Base-by-base conservation (phyloP, 129 eudicot genomes). In the Tanacetum coccineum region DNA sequence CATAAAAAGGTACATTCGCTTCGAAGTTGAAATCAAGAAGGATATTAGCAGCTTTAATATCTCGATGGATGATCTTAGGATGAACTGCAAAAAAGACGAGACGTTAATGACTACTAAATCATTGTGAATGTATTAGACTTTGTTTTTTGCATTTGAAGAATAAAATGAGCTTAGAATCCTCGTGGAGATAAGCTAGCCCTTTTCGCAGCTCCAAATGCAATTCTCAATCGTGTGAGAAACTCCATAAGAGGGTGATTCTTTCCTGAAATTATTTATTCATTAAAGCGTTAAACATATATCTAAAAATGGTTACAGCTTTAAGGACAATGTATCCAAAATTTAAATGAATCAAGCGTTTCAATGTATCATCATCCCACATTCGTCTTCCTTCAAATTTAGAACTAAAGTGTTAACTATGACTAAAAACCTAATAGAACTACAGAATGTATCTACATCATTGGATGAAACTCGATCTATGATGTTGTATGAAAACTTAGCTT, bases 141-240 rank as follows among this genome's bases (percentile, higher is more conserved):
- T 72, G 7, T n/a, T 28, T 17, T 61, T 67, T n/a, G 15, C 0
- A 13, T 46, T 51, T 12, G 4, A 21, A 63, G 25, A 60, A 59
- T 5, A 9, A 4, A 55, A 44, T 21, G 51, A 70, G 80, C 92
- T 76, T 79, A 93, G 96, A 93, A 68, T 93, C 99, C 80, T 89
- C 96, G 9, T 89, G 96, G 46, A 93, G 77, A 82, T 88, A 93
- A 50, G 96, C 95, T 66, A 93, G 76, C 72, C 99, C 96, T n/a
- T 75, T 93, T 93, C 6, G 96, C 99, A 55, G 96, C 56, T 48
- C 98, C 98, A 18, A 92, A 82, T 63, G 98, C 96, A 73, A 92
- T 92, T 70, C 76, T 85, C 84, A 92, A 67, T 80, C 98, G 73
- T 45, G 83, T 81, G 17, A 89, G 69, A 77, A 90, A 88, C 50